phyloP scores from a whole-genome alignment of 2,329 filamentous ascomycete genomes.

The Colletotrichum tropicale region DNA sequence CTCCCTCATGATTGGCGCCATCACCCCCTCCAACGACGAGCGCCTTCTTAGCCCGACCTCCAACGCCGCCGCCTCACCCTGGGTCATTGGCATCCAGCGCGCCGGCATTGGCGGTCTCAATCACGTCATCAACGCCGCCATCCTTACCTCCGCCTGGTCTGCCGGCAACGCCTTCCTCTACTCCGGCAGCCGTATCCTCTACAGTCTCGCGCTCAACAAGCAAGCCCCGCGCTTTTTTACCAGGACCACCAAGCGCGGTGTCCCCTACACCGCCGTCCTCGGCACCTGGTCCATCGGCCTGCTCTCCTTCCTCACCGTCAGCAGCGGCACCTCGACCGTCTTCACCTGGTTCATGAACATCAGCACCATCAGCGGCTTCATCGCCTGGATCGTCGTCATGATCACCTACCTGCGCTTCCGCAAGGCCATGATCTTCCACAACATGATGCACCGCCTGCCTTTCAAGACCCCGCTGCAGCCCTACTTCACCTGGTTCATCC shows the following conservation, averaged over 20 bases:
- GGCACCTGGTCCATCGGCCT: conserved; percentile 64
- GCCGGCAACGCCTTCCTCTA: conserved; percentile 68
- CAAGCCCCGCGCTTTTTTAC: conserved; percentile 69
- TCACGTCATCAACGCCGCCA: conserved; percentile 70
- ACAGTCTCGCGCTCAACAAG: conserved; percentile 69
- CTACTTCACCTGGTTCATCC: conserved; percentile 66
- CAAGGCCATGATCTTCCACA: conserved; percentile 57
- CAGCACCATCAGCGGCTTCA: conserved; percentile 65
- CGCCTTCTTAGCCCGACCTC: conserved; percentile 63
- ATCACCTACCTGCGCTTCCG: conserved; percentile 65
- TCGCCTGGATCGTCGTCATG: conserved; percentile 65
- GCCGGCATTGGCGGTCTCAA: conserved; percentile 68
- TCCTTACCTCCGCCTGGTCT: conserved; percentile 69
- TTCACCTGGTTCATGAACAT: conserved; percentile 77
- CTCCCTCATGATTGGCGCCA: conserved; percentile 64
- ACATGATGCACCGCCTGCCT: conserved; percentile 54
- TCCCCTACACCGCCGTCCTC: conserved; percentile 61
- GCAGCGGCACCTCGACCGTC: conserved; percentile 64
- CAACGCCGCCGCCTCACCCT: conserved; percentile 64
- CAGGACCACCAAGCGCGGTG: conserved; percentile 63
- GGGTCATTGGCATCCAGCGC: conserved; percentile 71
- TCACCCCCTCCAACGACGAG: conserved; percentile 68
- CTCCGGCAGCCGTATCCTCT: conserved; percentile 71
- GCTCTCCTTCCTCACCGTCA: conserved; percentile 73
- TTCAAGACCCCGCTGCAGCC: conserved; percentile 61